Evolutionary conservation across 768 basidiomycete genomes (phyloP), one percentile per base, ranked within the genome.

Genomic region (Psilocybe subaeruginosa): DNA sequence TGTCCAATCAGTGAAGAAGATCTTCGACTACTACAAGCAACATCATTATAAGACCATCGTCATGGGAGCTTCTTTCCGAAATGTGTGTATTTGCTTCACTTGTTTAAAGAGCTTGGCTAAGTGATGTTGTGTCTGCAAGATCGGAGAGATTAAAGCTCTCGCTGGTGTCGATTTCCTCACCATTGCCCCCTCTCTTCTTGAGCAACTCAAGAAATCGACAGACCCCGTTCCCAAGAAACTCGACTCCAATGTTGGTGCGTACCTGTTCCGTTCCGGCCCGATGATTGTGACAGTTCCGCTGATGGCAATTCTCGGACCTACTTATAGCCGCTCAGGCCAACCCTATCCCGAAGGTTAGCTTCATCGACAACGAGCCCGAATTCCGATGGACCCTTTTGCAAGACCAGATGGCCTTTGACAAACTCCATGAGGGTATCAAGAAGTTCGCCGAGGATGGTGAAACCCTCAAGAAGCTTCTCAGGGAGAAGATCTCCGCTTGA

Each of bases 1-100:
- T 82, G 97, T 99, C 69, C 77, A 88, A 76, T 95, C 93, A 45
- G 97, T 99, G 64, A 90, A 93, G 82, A 91, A 85, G 79, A 99
- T 99, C 82, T 99, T 90, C 88, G 93, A 97, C 84, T 99, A 95
- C 78, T 99, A 99, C 88, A 99, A 98, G 85, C 95, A 97, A 75
- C 87, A 99, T 79, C 85, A 86, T 62, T 99, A 99, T 87, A 93
- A 95, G 72, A 99, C 97, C 69, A 98, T 99, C 78, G 97, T 99
- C 76, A 98, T 99, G 97, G 97, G 97, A 73, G 97, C 97, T 61
- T 97, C 95, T 33, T 98, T 99, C 95, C 92, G 97, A 74, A 99
- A 98, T 83, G 90, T 95, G 68, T 60, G 91, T 3, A 16, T 37
- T 23, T 46, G 30, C 12, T 54, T 39, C 9, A 4, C 11, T n/a